Evolutionary conservation across 768 basidiomycete species (phyloP), one percentile per base, ranked within the genome.

Genomic region (Omphalotus guepiniiformis): DNA sequence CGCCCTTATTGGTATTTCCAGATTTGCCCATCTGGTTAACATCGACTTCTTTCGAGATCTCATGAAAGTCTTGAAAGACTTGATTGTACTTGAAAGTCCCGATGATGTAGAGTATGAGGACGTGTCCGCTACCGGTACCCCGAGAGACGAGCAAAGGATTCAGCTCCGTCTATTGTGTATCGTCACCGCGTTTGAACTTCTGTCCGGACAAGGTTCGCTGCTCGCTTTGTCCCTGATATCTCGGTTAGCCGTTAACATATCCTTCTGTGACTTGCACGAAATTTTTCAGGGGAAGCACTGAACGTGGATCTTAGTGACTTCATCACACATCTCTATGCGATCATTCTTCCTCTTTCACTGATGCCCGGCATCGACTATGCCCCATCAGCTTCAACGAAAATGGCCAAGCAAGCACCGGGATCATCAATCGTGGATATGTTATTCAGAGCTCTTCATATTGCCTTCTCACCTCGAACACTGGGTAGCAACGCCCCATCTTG

Each of bases 41-140:
- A 80, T 98, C 56, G 94, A 99, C 64, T 98, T 99, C 70, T 99
- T 98, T 80, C 85, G 86, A 59, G 96, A 99, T 68, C 74, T 99
- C 39, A 78, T 99, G 72, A 74, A 80, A 45, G 90, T 93, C 4
- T 73, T 99, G 27, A 88, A 88, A 67, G 76, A 75, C 49, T 77
- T 94, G 49, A 80, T 94, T 57, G 59, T 70, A 42, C 80, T 79
- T 51, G 72, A 75, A 34, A 51, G 53, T 35, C 3, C 35, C 13
- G 36, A 40, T 12, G 70, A 71, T 38, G 67, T 69, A 48, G 66
- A 71, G n/a, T 66, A 65, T 21, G 68, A 63, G 39, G 64, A 65
- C 39, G 65, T 62, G 22, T 47, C 53, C 46, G 59, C 59, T 47
- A 50, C 55, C 47, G 42, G 55, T 43, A 46, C 52, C 49, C 53